These are phyloP conservation scores for Phlyctochytrium arcticum DNA, from an alignment of 192 early-diverging fungal genomes.

Conservation along the genomic window DNA sequence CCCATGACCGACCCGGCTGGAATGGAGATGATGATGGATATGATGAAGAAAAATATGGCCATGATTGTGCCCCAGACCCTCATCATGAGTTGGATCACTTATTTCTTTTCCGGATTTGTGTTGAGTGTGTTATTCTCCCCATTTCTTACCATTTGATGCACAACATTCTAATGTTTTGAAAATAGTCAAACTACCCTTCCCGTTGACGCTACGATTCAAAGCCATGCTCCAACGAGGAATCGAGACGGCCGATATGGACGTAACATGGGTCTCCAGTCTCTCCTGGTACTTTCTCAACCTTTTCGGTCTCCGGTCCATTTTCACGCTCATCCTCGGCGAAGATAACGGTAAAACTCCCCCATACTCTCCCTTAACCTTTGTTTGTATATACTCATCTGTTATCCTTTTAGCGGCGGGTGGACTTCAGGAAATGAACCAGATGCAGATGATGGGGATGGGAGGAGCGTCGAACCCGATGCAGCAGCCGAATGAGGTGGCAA, in stretches of 20 bases:
- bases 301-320: constrained; percentile 90
- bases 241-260: constrained; percentile 94
- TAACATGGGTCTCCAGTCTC: constrained; percentile 93
- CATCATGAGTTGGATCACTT: constrained; percentile 99
- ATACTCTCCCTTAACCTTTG: constrained; percentile 3
- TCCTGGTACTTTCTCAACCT: constrained; percentile 99
- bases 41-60: constrained; percentile 96
- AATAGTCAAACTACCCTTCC: constrained; percentile 92
- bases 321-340: constrained; percentile 86
- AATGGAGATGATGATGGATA: constrained; percentile 96
- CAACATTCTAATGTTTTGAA: background rate
- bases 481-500: constrained; percentile 68
- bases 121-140: constrained; percentile 58
- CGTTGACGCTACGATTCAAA: constrained; percentile 94
- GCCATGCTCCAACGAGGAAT: constrained; percentile 96
- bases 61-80: constrained; percentile 98
- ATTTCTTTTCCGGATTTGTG: constrained; percentile 97
- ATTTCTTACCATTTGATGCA: background rate
- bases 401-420: constrained; percentile 69
- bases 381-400: constrained; percentile 5
- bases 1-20: constrained; percentile 87
- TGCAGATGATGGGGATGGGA: constrained; percentile 78
- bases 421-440: constrained; percentile 86
- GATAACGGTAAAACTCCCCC: constrained; percentile 63
- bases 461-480: constrained; percentile 60